Conservation (phyloP, 2,329 filamentous ascomycete genomes). For the Epicoccum nigrum region DNA sequence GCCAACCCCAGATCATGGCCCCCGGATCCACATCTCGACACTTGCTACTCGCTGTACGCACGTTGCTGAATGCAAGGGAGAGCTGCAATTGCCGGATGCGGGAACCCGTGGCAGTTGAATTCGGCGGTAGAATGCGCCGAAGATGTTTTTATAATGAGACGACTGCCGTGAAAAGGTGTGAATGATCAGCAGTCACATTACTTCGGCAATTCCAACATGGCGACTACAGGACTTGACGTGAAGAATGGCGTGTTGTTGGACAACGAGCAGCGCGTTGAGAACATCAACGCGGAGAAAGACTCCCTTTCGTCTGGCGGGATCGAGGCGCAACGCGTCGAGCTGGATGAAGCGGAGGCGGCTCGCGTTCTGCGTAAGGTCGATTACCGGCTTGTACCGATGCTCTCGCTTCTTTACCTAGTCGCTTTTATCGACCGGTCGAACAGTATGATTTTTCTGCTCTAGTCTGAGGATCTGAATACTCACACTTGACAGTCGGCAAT, state of each 20-base stretch:
- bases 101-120: conserved; percentile 13
- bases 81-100: conserved; percentile 13
- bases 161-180: conserved; percentile 3
- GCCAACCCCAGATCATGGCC: conserved; percentile 17
- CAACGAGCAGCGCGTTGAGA: conserved; percentile 28
- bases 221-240: conserved; percentile 16
- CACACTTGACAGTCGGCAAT: conserved; percentile 43
- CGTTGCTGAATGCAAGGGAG: conserved; percentile 8
- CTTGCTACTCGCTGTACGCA: background rate
- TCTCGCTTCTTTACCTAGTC: conserved; percentile 44
- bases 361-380: conserved; percentile 46
- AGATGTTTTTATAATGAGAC: conserved; percentile 14
- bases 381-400: conserved; percentile 37
- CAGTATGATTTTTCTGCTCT: conserved; percentile 16
- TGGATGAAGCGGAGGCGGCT: conserved; percentile 35
- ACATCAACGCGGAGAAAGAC: conserved; percentile 32
- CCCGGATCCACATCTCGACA: conserved; percentile 9
- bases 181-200: background rate
- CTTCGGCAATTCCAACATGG: conserved; percentile 10
- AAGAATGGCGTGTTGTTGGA: conserved; percentile 17
- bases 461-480: background rate
- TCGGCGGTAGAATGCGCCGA: conserved; percentile 24
- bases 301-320: conserved; percentile 32
- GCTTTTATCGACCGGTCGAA: conserved; percentile 45
- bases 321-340: conserved; percentile 32